Conservation (phyloP, 1,139 yeast genomes). For the Saccharomyces hybrid region DNA sequence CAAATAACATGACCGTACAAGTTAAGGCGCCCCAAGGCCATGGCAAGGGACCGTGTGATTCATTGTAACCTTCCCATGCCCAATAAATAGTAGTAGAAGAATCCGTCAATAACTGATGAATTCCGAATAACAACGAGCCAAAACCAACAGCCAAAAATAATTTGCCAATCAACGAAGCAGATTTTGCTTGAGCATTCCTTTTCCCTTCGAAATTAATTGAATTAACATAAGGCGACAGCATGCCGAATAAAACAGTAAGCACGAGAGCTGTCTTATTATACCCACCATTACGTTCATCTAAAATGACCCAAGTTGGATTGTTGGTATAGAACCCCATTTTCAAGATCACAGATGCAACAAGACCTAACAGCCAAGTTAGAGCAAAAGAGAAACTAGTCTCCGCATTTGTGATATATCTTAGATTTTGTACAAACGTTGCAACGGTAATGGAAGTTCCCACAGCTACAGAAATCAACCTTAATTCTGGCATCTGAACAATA, state of each 20-base stretch:
- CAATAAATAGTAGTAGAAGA: slow-evolving; percentile 79
- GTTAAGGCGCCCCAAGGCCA: slow-evolving; percentile 80
- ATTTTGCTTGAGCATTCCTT: slow-evolving; percentile 4
- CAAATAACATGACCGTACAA: slow-evolving; percentile 51
- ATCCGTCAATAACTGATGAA: slow-evolving; percentile 73
- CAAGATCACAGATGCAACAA: slow-evolving; percentile 62
- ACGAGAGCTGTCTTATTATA: slow-evolving; percentile 65
- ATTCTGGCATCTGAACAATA: slow-evolving; percentile 56
- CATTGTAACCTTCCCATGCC: slow-evolving; percentile 93
- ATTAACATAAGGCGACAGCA: slow-evolving; percentile 40
- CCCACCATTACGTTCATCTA: slow-evolving; percentile 84
- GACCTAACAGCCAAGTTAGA: slow-evolving; percentile 62
- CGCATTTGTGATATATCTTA: slow-evolving; percentile 40
- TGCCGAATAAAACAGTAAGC: slow-evolving; percentile 58
- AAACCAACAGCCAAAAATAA: slow-evolving; percentile 48
- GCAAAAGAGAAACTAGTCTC: slow-evolving; percentile 36
- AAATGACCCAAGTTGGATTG: slow-evolving; percentile 94
- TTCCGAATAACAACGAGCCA: slow-evolving; percentile 67
- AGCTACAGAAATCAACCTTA: slow-evolving; percentile 57
- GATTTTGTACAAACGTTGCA: slow-evolving; percentile 56
- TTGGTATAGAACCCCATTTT: slow-evolving; percentile 75
- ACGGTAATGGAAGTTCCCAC: slow-evolving; percentile 60
- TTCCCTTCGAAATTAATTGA: slow-evolving; percentile 14
- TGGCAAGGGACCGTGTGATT: slow-evolving; percentile 69
- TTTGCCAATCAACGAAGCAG: slow-evolving; percentile 8